A percentile compares a stretch with the other conserved stretches of the same genome.
phyloP scores from a whole-genome alignment of 768 basidiomycete species.

The Phanerochaete sordida region DNA sequence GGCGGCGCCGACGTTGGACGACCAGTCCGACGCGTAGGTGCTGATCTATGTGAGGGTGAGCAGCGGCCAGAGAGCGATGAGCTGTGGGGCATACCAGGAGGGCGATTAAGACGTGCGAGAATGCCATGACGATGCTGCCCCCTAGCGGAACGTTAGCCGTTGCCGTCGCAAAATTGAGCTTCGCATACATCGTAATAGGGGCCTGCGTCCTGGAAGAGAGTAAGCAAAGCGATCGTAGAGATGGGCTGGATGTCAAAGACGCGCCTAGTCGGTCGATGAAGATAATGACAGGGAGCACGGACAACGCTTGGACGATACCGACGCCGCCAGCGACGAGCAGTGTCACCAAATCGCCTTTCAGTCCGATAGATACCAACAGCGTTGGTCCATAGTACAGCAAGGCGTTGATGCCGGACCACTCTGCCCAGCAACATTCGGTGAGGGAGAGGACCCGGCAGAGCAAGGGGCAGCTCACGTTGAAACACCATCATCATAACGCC shows the following conservation, averaged over 20 bases:
- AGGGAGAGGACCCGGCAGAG: background rate
- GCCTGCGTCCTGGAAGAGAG: slow-evolving; percentile 52
- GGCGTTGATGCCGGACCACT: slow-evolving; percentile 88
- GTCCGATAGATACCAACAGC: slow-evolving; percentile 59
- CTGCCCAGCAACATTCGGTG: slow-evolving; percentile 33
- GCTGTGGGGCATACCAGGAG: slow-evolving; percentile 54
- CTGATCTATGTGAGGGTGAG: slow-evolving; percentile 45
- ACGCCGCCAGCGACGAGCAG: slow-evolving; percentile 76
- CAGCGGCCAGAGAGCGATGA: too few relatives aligned
- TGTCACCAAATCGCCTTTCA: slow-evolving; percentile 54
- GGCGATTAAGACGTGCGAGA: slow-evolving; percentile 64
- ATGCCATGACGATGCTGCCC: slow-evolving; percentile 62
- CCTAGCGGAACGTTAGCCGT: slow-evolving; percentile 21
- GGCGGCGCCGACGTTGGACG: slow-evolving; percentile 50
- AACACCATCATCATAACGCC: slow-evolving; percentile 79
- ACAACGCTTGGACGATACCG: slow-evolving; percentile 73
- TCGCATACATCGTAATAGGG: slow-evolving; percentile 49
- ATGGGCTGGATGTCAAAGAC: background rate
- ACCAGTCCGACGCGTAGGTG: slow-evolving; percentile 54
- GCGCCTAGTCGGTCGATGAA: slow-evolving; percentile 63
- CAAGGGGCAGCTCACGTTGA: slow-evolving; percentile 54
- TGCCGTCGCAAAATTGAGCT: background rate
- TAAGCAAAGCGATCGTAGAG: background rate
- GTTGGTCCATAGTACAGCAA: slow-evolving; percentile 80
- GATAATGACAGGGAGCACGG: slow-evolving; percentile 70